These are phyloP conservation scores for Stephanodiscus triporus DNA, from an alignment of 108 stramenopile species.

Conservation along the genomic window DNA sequence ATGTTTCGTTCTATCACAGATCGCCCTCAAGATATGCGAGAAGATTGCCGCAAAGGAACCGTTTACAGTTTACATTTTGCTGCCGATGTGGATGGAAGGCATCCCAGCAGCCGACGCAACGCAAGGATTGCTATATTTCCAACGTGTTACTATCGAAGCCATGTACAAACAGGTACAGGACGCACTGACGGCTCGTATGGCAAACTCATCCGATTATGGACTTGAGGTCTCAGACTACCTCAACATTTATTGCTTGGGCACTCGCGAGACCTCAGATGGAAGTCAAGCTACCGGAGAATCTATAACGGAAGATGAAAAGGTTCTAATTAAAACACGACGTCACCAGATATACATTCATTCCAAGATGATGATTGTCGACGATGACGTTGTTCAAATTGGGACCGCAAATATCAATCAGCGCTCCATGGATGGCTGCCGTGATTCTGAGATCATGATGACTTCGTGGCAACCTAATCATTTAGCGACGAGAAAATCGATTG, in stretches of 20 bases:
- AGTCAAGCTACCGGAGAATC: slow-evolving; percentile 34
- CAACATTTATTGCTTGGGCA: slow-evolving; percentile 55
- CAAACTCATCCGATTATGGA: slow-evolving; percentile 35
- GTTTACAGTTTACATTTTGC: slow-evolving; percentile 65
- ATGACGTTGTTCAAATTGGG: slow-evolving; percentile 64
- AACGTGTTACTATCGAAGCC: slow-evolving; percentile 54
- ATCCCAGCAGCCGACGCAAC: slow-evolving; percentile 46
- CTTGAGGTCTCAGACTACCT: slow-evolving; percentile 55
- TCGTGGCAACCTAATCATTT: slow-evolving; percentile 54
- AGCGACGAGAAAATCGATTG: slow-evolving; percentile 36
- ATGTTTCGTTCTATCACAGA: not conserved
- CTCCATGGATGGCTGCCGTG: slow-evolving; percentile 59
- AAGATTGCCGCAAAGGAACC: slow-evolving; percentile 61
- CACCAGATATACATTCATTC: slow-evolving; percentile 72
- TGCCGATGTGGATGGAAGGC: slow-evolving; percentile 71
- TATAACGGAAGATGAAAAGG: slow-evolving; percentile 39
- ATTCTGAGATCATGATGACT: slow-evolving; percentile 65
- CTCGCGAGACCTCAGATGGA: slow-evolving; percentile 42
- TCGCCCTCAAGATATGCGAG: slow-evolving; percentile 62
- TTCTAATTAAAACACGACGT: slow-evolving; percentile 43
- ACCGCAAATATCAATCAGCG: slow-evolving; percentile 74
- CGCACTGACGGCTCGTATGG: slow-evolving; percentile 38
- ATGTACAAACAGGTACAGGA: slow-evolving; percentile 52
- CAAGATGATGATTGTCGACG: slow-evolving; percentile 78
- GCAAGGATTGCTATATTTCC: slow-evolving; percentile 54